Evolutionary conservation across 768 basidiomycete genomes (phyloP).

Genomic region (Macrolepiota albuminosa): DNA sequence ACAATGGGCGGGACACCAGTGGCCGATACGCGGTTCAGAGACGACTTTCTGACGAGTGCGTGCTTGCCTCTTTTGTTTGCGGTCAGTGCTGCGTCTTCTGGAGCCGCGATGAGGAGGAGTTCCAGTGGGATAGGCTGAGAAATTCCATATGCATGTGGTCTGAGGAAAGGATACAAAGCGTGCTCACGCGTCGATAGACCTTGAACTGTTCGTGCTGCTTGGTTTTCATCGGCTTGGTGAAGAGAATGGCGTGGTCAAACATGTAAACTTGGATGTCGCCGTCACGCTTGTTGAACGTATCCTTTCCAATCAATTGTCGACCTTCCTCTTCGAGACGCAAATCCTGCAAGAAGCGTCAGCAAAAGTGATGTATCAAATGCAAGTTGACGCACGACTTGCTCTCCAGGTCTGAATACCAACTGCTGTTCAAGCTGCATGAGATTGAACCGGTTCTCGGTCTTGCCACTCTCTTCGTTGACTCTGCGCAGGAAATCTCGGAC

Average conservation of each 20-base stretch:
- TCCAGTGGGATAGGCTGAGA: slow-evolving; percentile 92
- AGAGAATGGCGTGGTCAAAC: slow-evolving; percentile 93
- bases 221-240: slow-evolving; percentile 82
- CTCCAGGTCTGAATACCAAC: slow-evolving; percentile 83
- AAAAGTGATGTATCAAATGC: background rate
- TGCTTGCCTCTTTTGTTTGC: slow-evolving; percentile 37
- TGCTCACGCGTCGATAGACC: slow-evolving; percentile 85
- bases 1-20: slow-evolving; percentile 45
- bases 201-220: slow-evolving; percentile 89
- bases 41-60: slow-evolving; percentile 40
- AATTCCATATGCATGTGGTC: background rate
- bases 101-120: slow-evolving; percentile 75
- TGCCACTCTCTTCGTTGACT: slow-evolving; percentile 93
- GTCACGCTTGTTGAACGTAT: slow-evolving; percentile 82
- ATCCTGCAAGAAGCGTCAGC: slow-evolving; percentile 45
- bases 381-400: slow-evolving; percentile 68
- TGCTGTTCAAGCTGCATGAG: slow-evolving; percentile 91
- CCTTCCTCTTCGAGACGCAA: slow-evolving; percentile 82
- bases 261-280: slow-evolving; percentile 92
- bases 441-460: slow-evolving; percentile 95
- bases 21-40: slow-evolving; percentile 33
- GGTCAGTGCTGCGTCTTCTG: slow-evolving; percentile 52
- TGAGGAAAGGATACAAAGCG: background rate
- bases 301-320: slow-evolving; percentile 90
- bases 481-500: slow-evolving; percentile 79